Evolutionary conservation across 2,329 filamentous ascomycete species (phyloP).

Genomic region (Lasiodiplodia theobromae): DNA sequence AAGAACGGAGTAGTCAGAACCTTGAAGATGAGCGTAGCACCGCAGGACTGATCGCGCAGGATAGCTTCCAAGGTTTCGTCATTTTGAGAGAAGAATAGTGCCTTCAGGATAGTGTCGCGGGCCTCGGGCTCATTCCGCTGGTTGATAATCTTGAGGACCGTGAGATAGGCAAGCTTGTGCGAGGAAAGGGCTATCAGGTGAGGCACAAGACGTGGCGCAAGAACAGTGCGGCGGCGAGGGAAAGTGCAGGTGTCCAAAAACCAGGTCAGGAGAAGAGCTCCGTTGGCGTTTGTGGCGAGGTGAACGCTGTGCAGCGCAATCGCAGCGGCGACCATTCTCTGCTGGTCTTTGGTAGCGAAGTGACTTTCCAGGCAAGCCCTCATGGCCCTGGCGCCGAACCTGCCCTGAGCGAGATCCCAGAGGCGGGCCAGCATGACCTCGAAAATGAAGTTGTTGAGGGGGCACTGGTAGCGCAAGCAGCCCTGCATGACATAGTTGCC

Average conservation of each 20-base stretch:
- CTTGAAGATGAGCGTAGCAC: constrained; percentile 97
- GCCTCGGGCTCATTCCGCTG: constrained; percentile 94
- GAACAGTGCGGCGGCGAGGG: constrained; percentile 85
- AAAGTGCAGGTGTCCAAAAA: constrained; percentile 98
- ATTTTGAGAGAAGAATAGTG: constrained; percentile 88
- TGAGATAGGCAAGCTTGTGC: constrained; percentile 97
- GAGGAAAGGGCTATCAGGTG: constrained; percentile 95
- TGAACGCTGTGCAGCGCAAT: constrained; percentile 98
- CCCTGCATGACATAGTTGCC: constrained; percentile 98
- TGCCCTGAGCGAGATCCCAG: constrained; percentile 91
- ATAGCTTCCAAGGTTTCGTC: constrained; percentile 90
- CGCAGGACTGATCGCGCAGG: constrained; percentile 87
- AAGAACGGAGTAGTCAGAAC: constrained; percentile 97
- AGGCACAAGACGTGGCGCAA: constrained; percentile 90
- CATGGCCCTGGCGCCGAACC: constrained; percentile 96
- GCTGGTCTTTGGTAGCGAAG: constrained; percentile 92
- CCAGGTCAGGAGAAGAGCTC: constrained; percentile 93
- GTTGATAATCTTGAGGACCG: constrained; percentile 97
- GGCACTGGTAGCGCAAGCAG: constrained; percentile 87
- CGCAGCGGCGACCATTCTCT: constrained; percentile 89
- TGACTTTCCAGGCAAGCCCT: constrained; percentile 96
- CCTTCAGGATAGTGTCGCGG: constrained; percentile 85
- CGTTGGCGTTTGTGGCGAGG: constrained; percentile 94
- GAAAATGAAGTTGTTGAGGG: constrained; percentile 96
- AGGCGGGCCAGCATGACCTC: constrained; percentile 94